These are phyloP conservation scores for Acorus calamus DNA, from an alignment of 106 monocot species.

Conservation along the genomic window DNA sequence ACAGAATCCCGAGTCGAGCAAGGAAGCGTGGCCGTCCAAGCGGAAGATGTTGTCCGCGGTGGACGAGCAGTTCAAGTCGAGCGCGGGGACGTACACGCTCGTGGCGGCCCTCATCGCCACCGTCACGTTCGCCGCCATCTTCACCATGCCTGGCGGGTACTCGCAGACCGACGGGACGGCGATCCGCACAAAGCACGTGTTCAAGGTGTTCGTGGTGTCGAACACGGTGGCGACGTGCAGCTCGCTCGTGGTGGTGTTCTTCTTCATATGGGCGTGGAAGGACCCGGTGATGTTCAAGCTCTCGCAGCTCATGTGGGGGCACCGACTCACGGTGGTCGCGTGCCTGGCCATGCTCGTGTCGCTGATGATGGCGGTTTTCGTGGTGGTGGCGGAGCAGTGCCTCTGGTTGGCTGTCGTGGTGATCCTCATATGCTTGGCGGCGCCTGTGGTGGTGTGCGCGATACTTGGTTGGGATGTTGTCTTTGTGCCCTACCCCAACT, in stretches of 20 bases:
- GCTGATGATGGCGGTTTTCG: no score
- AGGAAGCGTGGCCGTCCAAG: neutral
- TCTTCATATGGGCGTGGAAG: no score
- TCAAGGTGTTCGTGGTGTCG: slow-evolving; percentile 27
- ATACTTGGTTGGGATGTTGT: slow-evolving; percentile 6
- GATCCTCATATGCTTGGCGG: no score
- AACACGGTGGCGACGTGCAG: slow-evolving; percentile 39
- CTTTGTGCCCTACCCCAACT: no score
- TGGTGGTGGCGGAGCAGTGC: no score
- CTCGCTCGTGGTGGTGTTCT: no score
- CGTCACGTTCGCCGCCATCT: slow-evolving; percentile 29
- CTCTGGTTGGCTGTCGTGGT: no score
- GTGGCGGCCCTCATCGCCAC: slow-evolving; percentile 33
- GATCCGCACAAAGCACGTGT: slow-evolving; percentile 6
- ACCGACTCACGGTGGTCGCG: no score
- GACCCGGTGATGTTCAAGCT: no score
- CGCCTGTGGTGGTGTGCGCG: no score
- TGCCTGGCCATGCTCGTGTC: no score
- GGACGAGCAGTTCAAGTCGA: slow-evolving; percentile 20
- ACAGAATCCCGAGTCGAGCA: neutral
- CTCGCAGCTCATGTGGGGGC: no score
- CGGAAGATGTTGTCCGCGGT: neutral
- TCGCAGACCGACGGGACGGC: slow-evolving; percentile 5
- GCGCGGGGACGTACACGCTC: slow-evolving; percentile 13
- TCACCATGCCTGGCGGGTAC: slow-evolving; percentile 40